Percentiles rank a stretch among this genome's conserved stretches.
These are phyloP conservation scores for Capsaspora owczarzaki DNA, from an alignment of 78 protist genomes.

Conservation along the genomic window DNA sequence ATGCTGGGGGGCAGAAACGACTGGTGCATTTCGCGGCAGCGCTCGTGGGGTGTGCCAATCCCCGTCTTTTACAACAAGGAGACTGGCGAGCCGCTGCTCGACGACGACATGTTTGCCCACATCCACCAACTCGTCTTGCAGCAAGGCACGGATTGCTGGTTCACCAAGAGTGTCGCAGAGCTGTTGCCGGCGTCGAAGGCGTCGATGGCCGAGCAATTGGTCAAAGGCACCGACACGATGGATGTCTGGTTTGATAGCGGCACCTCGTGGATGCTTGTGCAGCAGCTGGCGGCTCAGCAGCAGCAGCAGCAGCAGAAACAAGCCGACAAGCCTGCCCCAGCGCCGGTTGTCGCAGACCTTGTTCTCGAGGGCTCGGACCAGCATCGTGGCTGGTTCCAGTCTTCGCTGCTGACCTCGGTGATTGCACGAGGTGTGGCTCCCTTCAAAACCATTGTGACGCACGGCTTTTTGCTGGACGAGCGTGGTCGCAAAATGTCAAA, in stretches of 20 bases:
- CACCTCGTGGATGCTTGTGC: constrained; percentile 57
- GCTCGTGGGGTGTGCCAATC: constrained; percentile 93
- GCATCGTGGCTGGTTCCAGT: constrained; percentile 96
- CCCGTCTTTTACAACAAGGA: constrained; percentile 69
- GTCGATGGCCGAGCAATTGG: not conserved
- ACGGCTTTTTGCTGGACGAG: constrained; percentile 73
- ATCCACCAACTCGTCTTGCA: constrained; percentile 25
- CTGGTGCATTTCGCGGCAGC: constrained; percentile 90
- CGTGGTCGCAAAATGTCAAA: constrained; percentile 74
- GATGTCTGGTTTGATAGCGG: constrained; percentile 95
- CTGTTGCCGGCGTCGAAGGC: constrained; percentile 48
- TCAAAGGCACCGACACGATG: constrained; percentile 79
- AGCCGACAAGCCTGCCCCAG: too few species aligned
- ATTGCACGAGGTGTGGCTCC: constrained; percentile 53
- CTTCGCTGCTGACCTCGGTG: constrained; percentile 58
- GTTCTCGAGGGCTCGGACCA: constrained; percentile 80
- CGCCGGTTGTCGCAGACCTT: constrained; percentile 36
- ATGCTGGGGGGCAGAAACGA: constrained; percentile 60
- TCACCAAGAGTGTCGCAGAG: not conserved
- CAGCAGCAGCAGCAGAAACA: too few species aligned
- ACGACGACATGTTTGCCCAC: constrained; percentile 44
- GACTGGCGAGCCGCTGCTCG: constrained; percentile 7
- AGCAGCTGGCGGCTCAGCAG: too few species aligned
- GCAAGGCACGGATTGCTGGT: constrained; percentile 81
- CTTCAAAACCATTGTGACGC: constrained; percentile 65